phyloP scores from a whole-genome alignment of 306 rosid genomes.

The Lathyrus aphaca region DNA sequence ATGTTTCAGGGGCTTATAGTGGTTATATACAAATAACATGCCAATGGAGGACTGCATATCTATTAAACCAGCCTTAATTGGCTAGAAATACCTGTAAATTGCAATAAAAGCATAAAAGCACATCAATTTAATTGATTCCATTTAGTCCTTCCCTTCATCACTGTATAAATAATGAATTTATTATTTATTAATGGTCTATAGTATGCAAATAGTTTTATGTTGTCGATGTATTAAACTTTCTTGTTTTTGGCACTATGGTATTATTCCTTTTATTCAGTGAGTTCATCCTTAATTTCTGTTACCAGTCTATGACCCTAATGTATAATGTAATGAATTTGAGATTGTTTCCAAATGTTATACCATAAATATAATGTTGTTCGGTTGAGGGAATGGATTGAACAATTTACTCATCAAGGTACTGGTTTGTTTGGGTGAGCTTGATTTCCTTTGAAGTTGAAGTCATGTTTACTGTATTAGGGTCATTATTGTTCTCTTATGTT shows the following conservation, averaged over 20 bases:
- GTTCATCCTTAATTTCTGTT: constrained; percentile 29
- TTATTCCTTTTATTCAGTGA: constrained; percentile 12
- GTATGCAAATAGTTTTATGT: no score
- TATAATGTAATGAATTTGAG: constrained; percentile 8
- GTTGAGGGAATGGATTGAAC: constrained; percentile 31
- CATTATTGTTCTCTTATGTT: constrained; percentile 37
- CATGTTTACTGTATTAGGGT: constrained; percentile 20
- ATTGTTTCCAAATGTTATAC: constrained; percentile 25
- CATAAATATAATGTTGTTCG: constrained; percentile 14
- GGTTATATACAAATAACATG: background rate
- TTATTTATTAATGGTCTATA: background rate
- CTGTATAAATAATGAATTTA: background rate
- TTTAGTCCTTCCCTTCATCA: constrained; percentile 12
- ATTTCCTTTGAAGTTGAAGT: constrained; percentile 24
- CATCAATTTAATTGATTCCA: background rate
- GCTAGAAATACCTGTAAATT: background rate
- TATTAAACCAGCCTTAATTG: background rate
- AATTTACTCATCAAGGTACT: constrained; percentile 28
- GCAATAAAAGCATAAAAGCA: background rate
- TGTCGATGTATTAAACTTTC: constrained; percentile 5
- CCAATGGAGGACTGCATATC: constrained; percentile 2
- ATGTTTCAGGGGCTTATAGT: background rate
- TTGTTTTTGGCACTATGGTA: constrained; percentile 26
- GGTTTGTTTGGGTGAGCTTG: constrained; percentile 18
- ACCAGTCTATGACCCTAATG: background rate